Evolutionary conservation across 257 asterid genomes (phyloP).

Genomic region (Solanum neorickii): DNA sequence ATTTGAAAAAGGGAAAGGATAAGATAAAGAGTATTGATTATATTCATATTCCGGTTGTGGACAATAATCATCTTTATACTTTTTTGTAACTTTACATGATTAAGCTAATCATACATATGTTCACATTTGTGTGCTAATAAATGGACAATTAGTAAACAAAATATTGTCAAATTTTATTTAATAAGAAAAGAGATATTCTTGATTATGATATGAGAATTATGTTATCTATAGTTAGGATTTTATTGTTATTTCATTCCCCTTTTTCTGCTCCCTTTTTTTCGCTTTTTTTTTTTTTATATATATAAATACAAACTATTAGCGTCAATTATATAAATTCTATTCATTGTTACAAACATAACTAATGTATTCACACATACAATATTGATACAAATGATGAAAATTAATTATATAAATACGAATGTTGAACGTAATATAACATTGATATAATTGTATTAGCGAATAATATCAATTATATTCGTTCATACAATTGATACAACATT

Average conservation of each 20-base stretch:
- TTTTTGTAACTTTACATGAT: background rate
- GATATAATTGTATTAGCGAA: no score
- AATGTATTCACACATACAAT: no score
- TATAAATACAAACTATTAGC: background rate
- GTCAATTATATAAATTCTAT: background rate
- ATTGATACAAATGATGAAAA: no score
- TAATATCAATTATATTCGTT: no score
- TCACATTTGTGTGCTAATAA: background rate
- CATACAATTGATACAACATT: no score
- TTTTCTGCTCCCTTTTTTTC: background rate
- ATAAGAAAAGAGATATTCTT: background rate
- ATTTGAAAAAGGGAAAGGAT: background rate
- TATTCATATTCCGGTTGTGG: background rate
- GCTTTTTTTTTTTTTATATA: no score
- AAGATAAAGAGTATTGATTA: background rate
- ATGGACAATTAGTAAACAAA: background rate
- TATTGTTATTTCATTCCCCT: background rate
- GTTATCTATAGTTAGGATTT: background rate
- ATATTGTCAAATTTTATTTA: background rate
- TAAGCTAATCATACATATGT: background rate
- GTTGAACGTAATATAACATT: no score
- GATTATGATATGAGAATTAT: background rate
- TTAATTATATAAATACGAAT: no score
- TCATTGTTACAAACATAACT: background rate
- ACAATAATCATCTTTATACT: background rate